Evolutionary conservation across 2,329 filamentous ascomycete genomes (phyloP).

Genomic region (Fusarium brevicatenulatum): DNA sequence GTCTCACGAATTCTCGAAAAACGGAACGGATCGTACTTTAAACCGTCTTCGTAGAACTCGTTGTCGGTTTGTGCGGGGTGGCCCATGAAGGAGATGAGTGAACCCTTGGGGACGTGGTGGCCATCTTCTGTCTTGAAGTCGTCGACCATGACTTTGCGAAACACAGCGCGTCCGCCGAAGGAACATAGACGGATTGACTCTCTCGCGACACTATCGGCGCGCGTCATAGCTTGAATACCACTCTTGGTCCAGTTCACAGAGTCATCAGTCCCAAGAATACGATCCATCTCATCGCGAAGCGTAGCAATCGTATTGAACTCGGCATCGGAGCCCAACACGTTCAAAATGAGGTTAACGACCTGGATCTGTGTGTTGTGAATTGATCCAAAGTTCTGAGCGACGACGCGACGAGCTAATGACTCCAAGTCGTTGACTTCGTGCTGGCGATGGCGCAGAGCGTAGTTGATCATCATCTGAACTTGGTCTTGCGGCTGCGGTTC

Average conservation of each 20-base stretch:
- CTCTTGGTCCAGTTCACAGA: conserved; percentile 52
- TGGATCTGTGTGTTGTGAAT: conserved; percentile 55
- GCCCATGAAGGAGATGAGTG: conserved; percentile 48
- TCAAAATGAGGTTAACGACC: conserved; percentile 53
- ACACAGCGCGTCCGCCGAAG: conserved; percentile 43
- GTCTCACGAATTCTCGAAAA: conserved; percentile 51
- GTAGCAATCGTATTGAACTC: conserved; percentile 51
- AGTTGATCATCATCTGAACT: conserved; percentile 55
- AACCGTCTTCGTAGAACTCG: conserved; percentile 47
- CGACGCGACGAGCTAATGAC: conserved; percentile 47
- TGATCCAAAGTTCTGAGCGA: conserved; percentile 49
- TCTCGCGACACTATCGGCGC: conserved; percentile 54
- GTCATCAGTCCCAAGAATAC: conserved; percentile 43
- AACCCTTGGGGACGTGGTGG: conserved; percentile 46
- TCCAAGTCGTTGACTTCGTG: conserved; percentile 48
- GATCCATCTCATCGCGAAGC: conserved; percentile 52
- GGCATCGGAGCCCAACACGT: conserved; percentile 50
- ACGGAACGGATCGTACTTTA: conserved; percentile 55
- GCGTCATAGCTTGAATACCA: conserved; percentile 50
- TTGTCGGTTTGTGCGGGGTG: conserved; percentile 46
- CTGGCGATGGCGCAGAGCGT: conserved; percentile 51
- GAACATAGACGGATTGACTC: conserved; percentile 55
- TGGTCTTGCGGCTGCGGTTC: conserved; percentile 49
- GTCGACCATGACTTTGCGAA: conserved; percentile 45
- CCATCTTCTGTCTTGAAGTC: conserved; percentile 48